Evolutionary conservation across 805 yeast species (phyloP).

Genomic region (Candida vaughaniae): DNA sequence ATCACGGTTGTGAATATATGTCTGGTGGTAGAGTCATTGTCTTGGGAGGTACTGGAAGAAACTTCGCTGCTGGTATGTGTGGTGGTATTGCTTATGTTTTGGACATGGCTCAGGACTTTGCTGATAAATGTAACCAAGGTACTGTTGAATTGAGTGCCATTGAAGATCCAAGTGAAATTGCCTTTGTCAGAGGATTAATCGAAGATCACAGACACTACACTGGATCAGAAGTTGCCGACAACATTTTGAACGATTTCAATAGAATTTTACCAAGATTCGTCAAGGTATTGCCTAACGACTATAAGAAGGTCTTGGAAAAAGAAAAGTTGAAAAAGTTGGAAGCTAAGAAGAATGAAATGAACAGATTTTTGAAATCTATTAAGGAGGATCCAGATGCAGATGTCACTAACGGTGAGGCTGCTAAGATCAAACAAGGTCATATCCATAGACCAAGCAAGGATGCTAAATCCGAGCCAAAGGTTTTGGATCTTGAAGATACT

Average conservation of each 20-base stretch:
- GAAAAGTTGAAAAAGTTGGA: slow-evolving; percentile 66
- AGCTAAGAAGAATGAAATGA: slow-evolving; percentile 65
- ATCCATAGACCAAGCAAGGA: slow-evolving; percentile 29
- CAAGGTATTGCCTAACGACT: slow-evolving; percentile 89
- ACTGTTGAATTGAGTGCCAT: slow-evolving; percentile 78
- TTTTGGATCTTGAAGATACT: slow-evolving; percentile 87
- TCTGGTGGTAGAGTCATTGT: slow-evolving; percentile 98
- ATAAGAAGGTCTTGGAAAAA: slow-evolving; percentile 81
- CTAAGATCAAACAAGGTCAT: slow-evolving; percentile 53
- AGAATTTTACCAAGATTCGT: slow-evolving; percentile 85
- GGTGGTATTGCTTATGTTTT: slow-evolving; percentile 98
- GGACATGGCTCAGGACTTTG: slow-evolving; percentile 91
- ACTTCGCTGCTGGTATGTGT: slow-evolving; percentile 97
- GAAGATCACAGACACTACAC: slow-evolving; percentile 97
- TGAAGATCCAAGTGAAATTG: slow-evolving; percentile 88
- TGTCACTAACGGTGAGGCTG: slow-evolving; percentile 85
- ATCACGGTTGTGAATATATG: slow-evolving; percentile 99
- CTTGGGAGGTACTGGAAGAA: slow-evolving; percentile 86
- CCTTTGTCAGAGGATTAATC: slow-evolving; percentile 86
- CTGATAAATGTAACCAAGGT: slow-evolving; percentile 72
- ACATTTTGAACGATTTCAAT: slow-evolving; percentile 82
- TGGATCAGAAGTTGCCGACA: slow-evolving; percentile 83
- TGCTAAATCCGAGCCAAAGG: slow-evolving; percentile 66
- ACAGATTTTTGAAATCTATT: slow-evolving; percentile 63
- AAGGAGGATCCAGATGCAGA: slow-evolving; percentile 84